Conservation (phyloP, 2,329 filamentous ascomycete genomes). For the Aspergillus versicolor region DNA sequence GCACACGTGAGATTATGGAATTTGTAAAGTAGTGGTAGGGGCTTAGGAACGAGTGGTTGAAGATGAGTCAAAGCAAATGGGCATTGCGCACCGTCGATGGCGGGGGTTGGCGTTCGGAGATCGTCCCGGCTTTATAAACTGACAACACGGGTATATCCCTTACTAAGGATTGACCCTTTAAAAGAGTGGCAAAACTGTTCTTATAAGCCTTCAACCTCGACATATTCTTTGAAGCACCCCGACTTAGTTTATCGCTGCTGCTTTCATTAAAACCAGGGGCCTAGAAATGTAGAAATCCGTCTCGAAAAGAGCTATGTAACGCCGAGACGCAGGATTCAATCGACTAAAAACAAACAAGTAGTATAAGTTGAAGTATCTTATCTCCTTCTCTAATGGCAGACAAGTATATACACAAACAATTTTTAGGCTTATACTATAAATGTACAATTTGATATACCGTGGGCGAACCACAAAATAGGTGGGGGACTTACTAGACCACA, state of each 20-base stretch:
- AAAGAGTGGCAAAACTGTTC: too few species aligned
- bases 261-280: background rate
- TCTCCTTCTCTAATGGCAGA: background rate
- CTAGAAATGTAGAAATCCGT: background rate
- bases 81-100: background rate
- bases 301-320: background rate
- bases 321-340: background rate
- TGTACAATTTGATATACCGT: background rate
- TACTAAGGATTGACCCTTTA: background rate
- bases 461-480: background rate
- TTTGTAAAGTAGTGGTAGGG: too few species aligned
- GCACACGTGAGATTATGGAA: background rate
- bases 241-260: background rate
- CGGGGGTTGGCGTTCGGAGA: background rate
- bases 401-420: background rate
- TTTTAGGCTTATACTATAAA: background rate
- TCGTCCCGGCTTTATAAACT: background rate
- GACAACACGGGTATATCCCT: background rate
- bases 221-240: background rate
- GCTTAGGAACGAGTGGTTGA: too few species aligned
- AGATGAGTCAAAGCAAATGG: too few species aligned
- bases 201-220: too few species aligned
- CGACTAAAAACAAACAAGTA: background rate
- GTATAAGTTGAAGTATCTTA: background rate
- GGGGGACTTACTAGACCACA: background rate